Evolutionary conservation across 2,329 filamentous ascomycete genomes (phyloP).

Genomic region (Trichoderma atrobrunneum): DNA sequence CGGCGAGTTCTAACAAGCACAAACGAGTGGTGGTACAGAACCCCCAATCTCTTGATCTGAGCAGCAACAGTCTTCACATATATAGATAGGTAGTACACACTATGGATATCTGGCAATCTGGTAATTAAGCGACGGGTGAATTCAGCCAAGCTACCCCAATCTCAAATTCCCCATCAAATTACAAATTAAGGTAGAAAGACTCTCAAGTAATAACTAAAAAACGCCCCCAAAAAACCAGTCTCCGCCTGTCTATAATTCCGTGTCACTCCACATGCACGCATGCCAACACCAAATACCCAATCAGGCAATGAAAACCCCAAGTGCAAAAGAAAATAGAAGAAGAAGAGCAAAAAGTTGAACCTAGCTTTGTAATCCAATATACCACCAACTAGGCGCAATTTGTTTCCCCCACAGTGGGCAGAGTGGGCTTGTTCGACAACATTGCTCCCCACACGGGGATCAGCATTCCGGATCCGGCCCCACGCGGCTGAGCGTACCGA

Average conservation of each 20-base stretch:
- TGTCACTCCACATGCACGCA: background rate
- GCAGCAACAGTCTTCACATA: background rate
- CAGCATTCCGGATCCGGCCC: background rate
- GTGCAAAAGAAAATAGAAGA: background rate
- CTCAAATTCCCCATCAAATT: background rate
- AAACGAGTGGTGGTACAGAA: background rate
- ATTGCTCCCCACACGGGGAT: conserved; percentile 3
- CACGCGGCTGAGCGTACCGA: background rate
- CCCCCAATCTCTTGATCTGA: background rate
- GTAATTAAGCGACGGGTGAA: background rate
- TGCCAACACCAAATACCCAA: background rate
- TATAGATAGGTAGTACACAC: too few species aligned
- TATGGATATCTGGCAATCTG: background rate
- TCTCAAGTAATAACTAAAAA: background rate
- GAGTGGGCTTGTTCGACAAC: background rate
- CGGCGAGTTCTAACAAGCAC: background rate
- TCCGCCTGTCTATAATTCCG: background rate
- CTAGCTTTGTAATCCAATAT: background rate
- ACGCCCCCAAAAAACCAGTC: background rate
- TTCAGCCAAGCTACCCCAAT: background rate
- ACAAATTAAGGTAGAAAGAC: background rate
- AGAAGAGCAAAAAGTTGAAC: background rate
- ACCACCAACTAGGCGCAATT: background rate
- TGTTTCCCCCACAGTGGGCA: conserved; percentile 1
- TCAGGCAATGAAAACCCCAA: background rate